These are phyloP conservation scores for Coprinopsis strossmayeri DNA, from an alignment of 768 basidiomycete genomes.

Conservation along the genomic window DNA sequence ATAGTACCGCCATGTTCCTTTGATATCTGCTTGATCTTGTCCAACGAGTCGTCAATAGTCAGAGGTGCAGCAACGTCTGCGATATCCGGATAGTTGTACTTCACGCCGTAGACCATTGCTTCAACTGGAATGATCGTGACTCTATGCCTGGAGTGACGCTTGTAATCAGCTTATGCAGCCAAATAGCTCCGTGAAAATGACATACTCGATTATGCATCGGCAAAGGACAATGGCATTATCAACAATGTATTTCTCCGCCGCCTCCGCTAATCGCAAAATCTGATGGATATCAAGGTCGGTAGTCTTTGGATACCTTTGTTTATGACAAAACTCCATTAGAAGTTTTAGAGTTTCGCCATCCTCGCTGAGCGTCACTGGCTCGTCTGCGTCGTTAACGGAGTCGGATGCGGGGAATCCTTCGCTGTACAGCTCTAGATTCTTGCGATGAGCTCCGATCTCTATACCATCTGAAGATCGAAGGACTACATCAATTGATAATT, in stretches of 20 bases:
- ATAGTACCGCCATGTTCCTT: too few relatives aligned
- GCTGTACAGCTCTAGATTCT: slow-evolving; percentile 12
- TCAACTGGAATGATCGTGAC: not conserved
- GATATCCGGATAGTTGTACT: not conserved
- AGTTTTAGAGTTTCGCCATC: not conserved
- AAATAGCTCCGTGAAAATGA: too few relatives aligned
- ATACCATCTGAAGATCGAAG: slow-evolving; percentile 10
- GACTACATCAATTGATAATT: slow-evolving; percentile 12
- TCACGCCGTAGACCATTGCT: not conserved
- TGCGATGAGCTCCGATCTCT: slow-evolving; percentile 11
- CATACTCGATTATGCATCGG: slow-evolving; percentile 1
- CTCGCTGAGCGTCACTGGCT: not conserved
- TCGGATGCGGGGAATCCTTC: slow-evolving; percentile 7
- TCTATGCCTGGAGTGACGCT: not conserved
- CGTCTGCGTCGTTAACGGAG: not conserved
- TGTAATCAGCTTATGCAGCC: too few relatives aligned
- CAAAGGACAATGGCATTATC: slow-evolving; percentile 5
- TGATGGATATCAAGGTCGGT: not conserved
- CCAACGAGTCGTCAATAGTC: not conserved
- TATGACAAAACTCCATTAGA: slow-evolving; percentile 9
- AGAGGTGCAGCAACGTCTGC: not conserved
- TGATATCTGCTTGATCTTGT: too few relatives aligned
- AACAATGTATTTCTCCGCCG: slow-evolving; percentile 10
- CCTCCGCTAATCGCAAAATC: slow-evolving; percentile 1
- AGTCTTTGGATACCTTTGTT: not conserved